Evolutionary conservation across 2,329 filamentous ascomycete species (phyloP).

Genomic region (Pezicula neosporulosa): DNA sequence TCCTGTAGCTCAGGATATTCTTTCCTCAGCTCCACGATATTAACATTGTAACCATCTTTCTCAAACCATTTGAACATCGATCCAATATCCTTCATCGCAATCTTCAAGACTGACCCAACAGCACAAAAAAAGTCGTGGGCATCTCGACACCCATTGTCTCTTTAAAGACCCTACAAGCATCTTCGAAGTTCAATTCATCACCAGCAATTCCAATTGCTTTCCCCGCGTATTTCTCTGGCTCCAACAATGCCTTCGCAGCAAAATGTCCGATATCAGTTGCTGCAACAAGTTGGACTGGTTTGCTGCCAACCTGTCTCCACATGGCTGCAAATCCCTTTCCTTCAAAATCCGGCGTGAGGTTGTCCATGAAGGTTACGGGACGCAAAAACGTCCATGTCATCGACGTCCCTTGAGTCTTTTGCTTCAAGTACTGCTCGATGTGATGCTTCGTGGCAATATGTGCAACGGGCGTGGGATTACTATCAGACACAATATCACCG

Average conservation of each 20-base stretch:
- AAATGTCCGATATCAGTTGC: constrained; percentile 42
- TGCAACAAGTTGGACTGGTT: constrained; percentile 37
- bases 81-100: constrained; percentile 23
- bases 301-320: constrained; percentile 24
- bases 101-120: constrained; percentile 19
- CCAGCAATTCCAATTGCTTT: constrained; percentile 39
- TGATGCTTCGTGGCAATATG: constrained; percentile 61
- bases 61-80: constrained; percentile 29
- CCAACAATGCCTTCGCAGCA: constrained; percentile 38
- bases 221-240: constrained; percentile 34
- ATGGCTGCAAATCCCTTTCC: constrained; percentile 22
- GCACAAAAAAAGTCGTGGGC: constrained; percentile 24
- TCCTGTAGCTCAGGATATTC: constrained; percentile 39
- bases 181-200: constrained; percentile 38
- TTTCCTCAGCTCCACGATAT: constrained; percentile 35
- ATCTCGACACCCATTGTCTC: constrained; percentile 24
- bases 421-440: constrained; percentile 57
- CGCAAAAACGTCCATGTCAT: constrained; percentile 56
- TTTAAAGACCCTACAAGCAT: constrained; percentile 28
- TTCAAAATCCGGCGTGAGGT: constrained; percentile 25
- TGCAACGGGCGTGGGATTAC: constrained; percentile 51
- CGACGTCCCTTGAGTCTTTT: constrained; percentile 26
- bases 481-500: constrained; percentile 45
- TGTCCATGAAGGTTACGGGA: constrained; percentile 54
- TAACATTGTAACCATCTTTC: constrained; percentile 24